Conservation (phyloP, 306 rosid species). For the Cicer bijugum region DNA sequence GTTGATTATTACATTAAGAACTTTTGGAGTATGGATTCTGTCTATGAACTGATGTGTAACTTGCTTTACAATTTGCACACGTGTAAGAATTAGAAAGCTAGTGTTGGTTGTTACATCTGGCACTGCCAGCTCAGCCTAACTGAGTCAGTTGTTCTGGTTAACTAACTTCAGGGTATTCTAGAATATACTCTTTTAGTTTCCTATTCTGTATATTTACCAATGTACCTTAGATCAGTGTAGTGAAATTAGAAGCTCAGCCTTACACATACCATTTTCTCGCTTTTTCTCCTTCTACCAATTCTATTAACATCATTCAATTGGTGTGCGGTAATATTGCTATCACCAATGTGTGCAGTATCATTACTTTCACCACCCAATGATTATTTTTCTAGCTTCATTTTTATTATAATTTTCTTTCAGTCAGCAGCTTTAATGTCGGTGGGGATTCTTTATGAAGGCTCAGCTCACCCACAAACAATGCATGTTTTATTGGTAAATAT, state of each 20-base stretch:
- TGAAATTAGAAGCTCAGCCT: background rate
- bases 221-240: background rate
- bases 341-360: background rate
- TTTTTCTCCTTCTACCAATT: background rate
- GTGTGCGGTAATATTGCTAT: slow-evolving; percentile 5
- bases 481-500: slow-evolving; percentile 80
- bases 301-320: slow-evolving; percentile 15
- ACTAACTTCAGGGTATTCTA: slow-evolving; percentile 15
- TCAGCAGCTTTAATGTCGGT: slow-evolving; percentile 90
- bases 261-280: background rate
- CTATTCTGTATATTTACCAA: background rate
- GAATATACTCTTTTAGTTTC: background rate
- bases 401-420: slow-evolving; percentile 53
- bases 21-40: background rate
- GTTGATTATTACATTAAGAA: slow-evolving; percentile 19
- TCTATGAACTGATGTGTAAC: background rate
- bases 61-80: background rate
- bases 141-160: slow-evolving; percentile 5
- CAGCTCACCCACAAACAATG: slow-evolving; percentile 93
- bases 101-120: slow-evolving; percentile 1
- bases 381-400: slow-evolving; percentile 40
- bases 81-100: slow-evolving; percentile 4
- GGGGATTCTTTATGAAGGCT: slow-evolving; percentile 91
- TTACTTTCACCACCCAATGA: slow-evolving; percentile 34
- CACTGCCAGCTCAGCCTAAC: slow-evolving; percentile 2